Evolutionary conservation across 345 rosid genomes (phyloP).

Genomic region (Melaleuca alternifolia): DNA sequence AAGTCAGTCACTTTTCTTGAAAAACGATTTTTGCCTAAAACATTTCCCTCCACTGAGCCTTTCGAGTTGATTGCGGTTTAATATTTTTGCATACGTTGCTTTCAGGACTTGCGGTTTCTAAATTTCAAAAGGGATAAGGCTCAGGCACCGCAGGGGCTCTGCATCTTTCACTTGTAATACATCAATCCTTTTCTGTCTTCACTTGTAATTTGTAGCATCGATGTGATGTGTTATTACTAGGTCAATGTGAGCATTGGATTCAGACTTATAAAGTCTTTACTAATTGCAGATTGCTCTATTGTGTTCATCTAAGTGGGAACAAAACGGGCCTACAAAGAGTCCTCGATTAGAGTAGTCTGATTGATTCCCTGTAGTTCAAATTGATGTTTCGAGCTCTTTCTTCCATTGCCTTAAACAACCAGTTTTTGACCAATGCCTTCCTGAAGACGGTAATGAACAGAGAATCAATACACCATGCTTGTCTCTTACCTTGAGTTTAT

Average conservation of each 20-base stretch:
- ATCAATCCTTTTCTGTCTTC: background rate
- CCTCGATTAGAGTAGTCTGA: background rate
- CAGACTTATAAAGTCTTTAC: background rate
- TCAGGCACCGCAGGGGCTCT: background rate
- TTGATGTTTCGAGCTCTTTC: background rate
- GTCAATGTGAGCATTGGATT: background rate
- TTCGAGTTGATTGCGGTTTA: background rate
- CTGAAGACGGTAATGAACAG: background rate
- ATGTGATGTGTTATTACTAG: background rate
- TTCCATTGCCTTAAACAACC: background rate
- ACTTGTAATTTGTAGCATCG: background rate
- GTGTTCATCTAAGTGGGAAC: background rate
- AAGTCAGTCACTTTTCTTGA: background rate
- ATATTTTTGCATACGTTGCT: background rate
- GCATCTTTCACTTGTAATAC: background rate
- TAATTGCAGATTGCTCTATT: background rate
- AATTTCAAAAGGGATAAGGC: background rate
- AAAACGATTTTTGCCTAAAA: background rate
- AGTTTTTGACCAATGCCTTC: background rate
- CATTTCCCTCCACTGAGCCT: background rate
- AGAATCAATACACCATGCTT: background rate
- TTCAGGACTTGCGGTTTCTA: background rate
- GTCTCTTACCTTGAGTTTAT: background rate
- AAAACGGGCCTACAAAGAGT: background rate
- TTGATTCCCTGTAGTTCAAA: background rate